Evolutionary conservation across 2,329 filamentous ascomycete species (phyloP).

Genomic region (Exophiala sp.): DNA sequence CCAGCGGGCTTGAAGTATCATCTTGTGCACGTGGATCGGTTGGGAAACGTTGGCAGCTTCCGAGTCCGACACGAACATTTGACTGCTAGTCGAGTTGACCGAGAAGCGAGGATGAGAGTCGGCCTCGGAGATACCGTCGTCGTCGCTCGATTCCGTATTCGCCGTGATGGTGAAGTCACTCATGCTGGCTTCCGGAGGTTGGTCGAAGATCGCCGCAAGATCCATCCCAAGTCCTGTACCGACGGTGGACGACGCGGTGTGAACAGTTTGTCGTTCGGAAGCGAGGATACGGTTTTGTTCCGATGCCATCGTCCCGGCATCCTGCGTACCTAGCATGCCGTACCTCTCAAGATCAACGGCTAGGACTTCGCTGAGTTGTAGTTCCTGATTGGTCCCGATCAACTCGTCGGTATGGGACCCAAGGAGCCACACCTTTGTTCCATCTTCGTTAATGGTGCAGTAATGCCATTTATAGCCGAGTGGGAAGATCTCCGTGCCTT

Average conservation of each 20-base stretch:
- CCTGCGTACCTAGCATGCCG: constrained; percentile 77
- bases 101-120: constrained; percentile 27
- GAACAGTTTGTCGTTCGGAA: constrained; percentile 50
- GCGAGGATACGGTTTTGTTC: constrained; percentile 44
- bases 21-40: constrained; percentile 88
- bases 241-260: constrained; percentile 37
- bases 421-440: constrained; percentile 94
- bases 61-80: constrained; percentile 21
- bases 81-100: constrained; percentile 21
- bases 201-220: constrained; percentile 79
- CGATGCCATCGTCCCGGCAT: constrained; percentile 50
- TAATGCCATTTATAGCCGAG: constrained; percentile 96
- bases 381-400: constrained; percentile 69
- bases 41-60: constrained; percentile 53
- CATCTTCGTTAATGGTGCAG: constrained; percentile 89
- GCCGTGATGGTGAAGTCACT: constrained; percentile 90
- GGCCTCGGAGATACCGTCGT: constrained; percentile 41
- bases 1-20: constrained; percentile 93
- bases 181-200: constrained; percentile 74
- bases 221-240: constrained; percentile 66
- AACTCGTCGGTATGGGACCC: constrained; percentile 76
- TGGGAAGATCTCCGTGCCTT: constrained; percentile 89
- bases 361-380: constrained; percentile 90
- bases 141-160: constrained; percentile 60
- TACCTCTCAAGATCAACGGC: constrained; percentile 89